Evolutionary conservation across 371 early-diverging fungal genomes (phyloP).

Genomic region (Sporodiniella umbellata): DNA sequence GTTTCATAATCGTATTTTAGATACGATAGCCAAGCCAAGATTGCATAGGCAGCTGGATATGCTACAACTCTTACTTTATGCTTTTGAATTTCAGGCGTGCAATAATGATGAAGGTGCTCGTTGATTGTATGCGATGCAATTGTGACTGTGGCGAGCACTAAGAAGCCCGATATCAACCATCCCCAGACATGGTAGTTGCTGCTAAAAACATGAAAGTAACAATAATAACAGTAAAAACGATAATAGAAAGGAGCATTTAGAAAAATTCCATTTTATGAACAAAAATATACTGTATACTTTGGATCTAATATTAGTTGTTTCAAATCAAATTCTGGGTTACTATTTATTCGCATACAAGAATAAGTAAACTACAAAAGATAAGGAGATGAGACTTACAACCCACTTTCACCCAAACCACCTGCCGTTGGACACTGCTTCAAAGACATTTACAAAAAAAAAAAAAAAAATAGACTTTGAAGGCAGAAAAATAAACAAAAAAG

Average conservation of each 20-base stretch:
- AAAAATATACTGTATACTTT: conserved; percentile 28
- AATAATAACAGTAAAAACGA: too few species aligned
- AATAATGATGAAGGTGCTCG: conserved; percentile 39
- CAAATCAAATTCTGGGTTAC: conserved; percentile 39
- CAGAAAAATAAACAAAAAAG: not conserved
- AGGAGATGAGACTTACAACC: conserved; percentile 16
- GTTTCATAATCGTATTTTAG: conserved; percentile 45
- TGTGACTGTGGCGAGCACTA: conserved; percentile 31
- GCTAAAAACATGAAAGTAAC: conserved; percentile 21
- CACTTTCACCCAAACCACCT: conserved; percentile 25
- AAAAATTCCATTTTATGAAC: too few species aligned
- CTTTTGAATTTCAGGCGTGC: conserved; percentile 38
- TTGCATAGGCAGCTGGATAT: conserved; percentile 45
- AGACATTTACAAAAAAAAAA: conserved; percentile 2
- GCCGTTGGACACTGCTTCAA: conserved; percentile 22
- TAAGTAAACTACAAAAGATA: not conserved
- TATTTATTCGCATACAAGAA: too few species aligned
- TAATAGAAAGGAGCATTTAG: too few species aligned
- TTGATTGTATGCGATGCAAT: conserved; percentile 29
- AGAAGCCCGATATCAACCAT: conserved; percentile 36
- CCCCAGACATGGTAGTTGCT: conserved; percentile 46
- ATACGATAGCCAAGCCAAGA: conserved; percentile 48
- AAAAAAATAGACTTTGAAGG: too few species aligned
- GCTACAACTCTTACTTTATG: conserved; percentile 49
- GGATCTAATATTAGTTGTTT: conserved; percentile 37